Conservation (phyloP, 495 filamentous ascomycete species). For the Neurospora tetraspora region DNA sequence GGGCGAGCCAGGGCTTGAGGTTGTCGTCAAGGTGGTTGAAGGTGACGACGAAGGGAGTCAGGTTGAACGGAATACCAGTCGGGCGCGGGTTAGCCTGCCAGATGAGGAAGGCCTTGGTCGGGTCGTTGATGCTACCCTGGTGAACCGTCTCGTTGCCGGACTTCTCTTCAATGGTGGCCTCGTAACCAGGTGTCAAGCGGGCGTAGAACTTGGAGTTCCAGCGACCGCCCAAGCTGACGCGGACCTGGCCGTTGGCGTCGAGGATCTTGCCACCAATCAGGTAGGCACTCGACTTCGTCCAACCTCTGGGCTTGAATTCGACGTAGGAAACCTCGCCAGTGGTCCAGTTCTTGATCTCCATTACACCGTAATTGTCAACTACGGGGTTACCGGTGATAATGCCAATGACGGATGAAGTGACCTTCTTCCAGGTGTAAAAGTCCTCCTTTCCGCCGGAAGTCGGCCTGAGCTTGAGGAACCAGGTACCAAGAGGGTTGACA, state of each 20-base stretch:
- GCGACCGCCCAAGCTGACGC: conserved; percentile 82
- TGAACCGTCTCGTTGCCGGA: conserved; percentile 24
- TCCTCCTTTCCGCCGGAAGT: conserved; percentile 67
- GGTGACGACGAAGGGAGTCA: conserved; percentile 91
- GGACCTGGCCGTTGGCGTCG: conserved; percentile 59
- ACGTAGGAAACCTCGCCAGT: conserved; percentile 85
- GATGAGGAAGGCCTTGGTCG: conserved; percentile 70
- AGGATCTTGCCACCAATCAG: conserved; percentile 78
- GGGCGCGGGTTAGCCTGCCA: conserved; percentile 85
- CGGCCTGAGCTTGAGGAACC: conserved; percentile 86
- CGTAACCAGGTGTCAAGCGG: conserved; percentile 81
- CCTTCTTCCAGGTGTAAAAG: conserved; percentile 97
- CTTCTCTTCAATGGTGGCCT: conserved; percentile 56
- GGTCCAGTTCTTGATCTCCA: conserved; percentile 95
- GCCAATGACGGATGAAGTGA: conserved; percentile 92
- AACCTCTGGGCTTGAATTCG: conserved; percentile 92
- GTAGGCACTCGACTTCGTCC: conserved; percentile 85
- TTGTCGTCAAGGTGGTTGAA: conserved; percentile 79
- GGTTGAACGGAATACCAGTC: conserved; percentile 82
- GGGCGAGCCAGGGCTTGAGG: conserved; percentile 63
- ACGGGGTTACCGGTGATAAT: conserved; percentile 95
- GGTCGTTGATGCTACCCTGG: conserved; percentile 37
- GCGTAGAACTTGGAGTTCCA: conserved; percentile 99
- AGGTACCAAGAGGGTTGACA: conserved; percentile 91
- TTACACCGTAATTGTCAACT: conserved; percentile 96